Evolutionary conservation across 202 grass and related monocot species (phyloP), one percentile per base, ranked within the genome.

Genomic region (Cymbopogon flexuosus): DNA sequence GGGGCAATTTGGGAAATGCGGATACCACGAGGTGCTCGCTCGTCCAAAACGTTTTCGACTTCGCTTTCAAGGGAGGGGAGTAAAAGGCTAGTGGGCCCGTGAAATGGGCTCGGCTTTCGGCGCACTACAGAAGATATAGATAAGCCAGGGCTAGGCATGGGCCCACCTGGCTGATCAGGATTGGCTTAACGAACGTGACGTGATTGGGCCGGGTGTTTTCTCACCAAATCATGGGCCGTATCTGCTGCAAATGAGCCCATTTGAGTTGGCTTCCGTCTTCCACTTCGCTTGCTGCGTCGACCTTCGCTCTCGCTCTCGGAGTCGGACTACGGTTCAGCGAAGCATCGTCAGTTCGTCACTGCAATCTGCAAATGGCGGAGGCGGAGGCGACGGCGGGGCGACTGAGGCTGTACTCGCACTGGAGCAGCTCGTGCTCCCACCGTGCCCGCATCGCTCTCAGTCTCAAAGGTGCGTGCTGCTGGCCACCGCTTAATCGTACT

Each of bases 381-480:
- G 34, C 59, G 72, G 30, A 19, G 77, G 65, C 77, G 16, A 6
- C 57, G 81, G 23, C 19, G 71, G 43, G 12, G 61, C 63, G 65
- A 81, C 73, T 57, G 21, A 82, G 11, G 24, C 73, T 94, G 10
- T 89, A 91, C 86, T 94, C 92, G 0, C 83, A 91, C 86, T 87
- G 92, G 92, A 84, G 81, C 21, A 94, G 86, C 46, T 91, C 92
- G 1, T 91, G 77, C 73, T 68, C 89, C 68, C 92, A 94, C 73
- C 92, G 92, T n/a, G 83, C 27, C 68, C 89, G 92, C 31, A 91
- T 91, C 77, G 77, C 85, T 4, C 92, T 94, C 81, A 84, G 87
- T 59, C 73, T 94, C 84, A 94, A 94, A 94, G 92, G 92, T 89
- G 3, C 72, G 71, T 49, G 43, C 72, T 65, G 34, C 36, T 33